Evolutionary conservation across 495 filamentous ascomycete genomes (phyloP).

Genomic region (Xylaria bambusicola): DNA sequence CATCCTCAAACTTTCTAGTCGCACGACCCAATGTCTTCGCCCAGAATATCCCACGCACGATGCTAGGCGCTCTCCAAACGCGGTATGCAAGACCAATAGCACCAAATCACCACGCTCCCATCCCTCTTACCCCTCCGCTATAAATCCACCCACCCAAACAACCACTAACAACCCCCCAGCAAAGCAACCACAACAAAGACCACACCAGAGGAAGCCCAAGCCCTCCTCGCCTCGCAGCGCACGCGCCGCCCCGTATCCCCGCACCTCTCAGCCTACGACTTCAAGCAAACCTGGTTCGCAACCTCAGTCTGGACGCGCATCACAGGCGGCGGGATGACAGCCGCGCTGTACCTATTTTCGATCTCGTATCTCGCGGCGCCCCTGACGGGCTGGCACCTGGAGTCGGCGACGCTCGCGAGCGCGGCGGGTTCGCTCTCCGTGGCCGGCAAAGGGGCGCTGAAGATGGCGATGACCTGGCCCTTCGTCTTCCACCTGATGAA

Average conservation of each 20-base stretch:
- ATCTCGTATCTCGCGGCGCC: slow-evolving; percentile 82
- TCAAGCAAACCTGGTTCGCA: slow-evolving; percentile 81
- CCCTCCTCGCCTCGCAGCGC: slow-evolving; percentile 84
- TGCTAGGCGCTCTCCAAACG: slow-evolving; percentile 52
- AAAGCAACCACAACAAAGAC: slow-evolving; percentile 61
- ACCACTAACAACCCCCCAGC: slow-evolving; percentile 36
- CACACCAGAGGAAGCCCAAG: slow-evolving; percentile 57
- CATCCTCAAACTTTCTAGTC: slow-evolving; percentile 36
- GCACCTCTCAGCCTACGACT: slow-evolving; percentile 86
- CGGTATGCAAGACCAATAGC: slow-evolving; percentile 45
- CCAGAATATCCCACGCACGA: slow-evolving; percentile 35
- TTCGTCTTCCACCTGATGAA: slow-evolving; percentile 88
- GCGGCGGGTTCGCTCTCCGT: slow-evolving; percentile 69
- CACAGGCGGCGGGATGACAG: slow-evolving; percentile 72
- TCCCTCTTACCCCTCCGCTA: too few relatives aligned
- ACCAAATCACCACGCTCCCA: background rate
- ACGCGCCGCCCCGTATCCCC: slow-evolving; percentile 81
- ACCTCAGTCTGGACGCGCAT: slow-evolving; percentile 74
- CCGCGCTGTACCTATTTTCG: slow-evolving; percentile 79
- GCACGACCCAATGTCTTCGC: slow-evolving; percentile 51
- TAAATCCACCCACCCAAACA: background rate
- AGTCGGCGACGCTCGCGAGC: slow-evolving; percentile 73
- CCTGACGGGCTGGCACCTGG: slow-evolving; percentile 79
- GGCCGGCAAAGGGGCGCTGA: slow-evolving; percentile 67
- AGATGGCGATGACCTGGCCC: slow-evolving; percentile 72